phyloP scores from a whole-genome alignment of 768 basidiomycete genomes.

The Pilatotrama ljubarskyi region DNA sequence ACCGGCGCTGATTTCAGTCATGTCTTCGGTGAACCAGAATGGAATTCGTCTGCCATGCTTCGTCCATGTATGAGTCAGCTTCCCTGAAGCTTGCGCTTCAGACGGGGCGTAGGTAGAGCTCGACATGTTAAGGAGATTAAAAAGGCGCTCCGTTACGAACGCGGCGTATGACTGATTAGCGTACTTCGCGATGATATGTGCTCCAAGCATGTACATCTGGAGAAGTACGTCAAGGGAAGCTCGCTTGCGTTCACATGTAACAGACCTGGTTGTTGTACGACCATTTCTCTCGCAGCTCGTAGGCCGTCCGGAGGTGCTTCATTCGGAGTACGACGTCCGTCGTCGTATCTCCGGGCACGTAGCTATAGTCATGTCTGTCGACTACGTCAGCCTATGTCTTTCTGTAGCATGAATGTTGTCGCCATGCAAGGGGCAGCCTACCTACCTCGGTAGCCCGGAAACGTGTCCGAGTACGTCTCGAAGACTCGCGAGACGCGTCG shows the following conservation, averaged over 20 bases:
- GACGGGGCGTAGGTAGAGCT: conserved; percentile 40
- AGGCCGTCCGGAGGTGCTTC: conserved; percentile 33
- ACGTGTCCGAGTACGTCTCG: conserved; percentile 43
- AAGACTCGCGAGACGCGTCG: conserved; percentile 36
- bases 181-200: conserved; percentile 38
- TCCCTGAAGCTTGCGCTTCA: conserved; percentile 36
- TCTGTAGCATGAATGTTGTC: neutral
- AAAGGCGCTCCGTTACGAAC: conserved; percentile 45
- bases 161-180: conserved; percentile 36
- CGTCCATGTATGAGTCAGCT: conserved; percentile 37
- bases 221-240: neutral
- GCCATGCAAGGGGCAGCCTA: neutral
- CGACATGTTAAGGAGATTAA: conserved; percentile 43
- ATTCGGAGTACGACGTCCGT: conserved; percentile 29
- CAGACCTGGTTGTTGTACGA: conserved; percentile 42
- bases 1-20: conserved; percentile 34
- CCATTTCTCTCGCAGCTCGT: conserved; percentile 40
- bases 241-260: neutral
- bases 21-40: conserved; percentile 35
- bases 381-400: neutral
- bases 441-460: conserved; percentile 41
- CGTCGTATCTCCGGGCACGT: conserved; percentile 32
- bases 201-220: conserved; percentile 43
- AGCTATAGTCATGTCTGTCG: conserved; percentile 37
- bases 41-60: conserved; percentile 36